Evolutionary conservation across 1,284 basidiomycete species (phyloP), one percentile per base, ranked within the genome.

Genomic region (Leccinum subrobustum): DNA sequence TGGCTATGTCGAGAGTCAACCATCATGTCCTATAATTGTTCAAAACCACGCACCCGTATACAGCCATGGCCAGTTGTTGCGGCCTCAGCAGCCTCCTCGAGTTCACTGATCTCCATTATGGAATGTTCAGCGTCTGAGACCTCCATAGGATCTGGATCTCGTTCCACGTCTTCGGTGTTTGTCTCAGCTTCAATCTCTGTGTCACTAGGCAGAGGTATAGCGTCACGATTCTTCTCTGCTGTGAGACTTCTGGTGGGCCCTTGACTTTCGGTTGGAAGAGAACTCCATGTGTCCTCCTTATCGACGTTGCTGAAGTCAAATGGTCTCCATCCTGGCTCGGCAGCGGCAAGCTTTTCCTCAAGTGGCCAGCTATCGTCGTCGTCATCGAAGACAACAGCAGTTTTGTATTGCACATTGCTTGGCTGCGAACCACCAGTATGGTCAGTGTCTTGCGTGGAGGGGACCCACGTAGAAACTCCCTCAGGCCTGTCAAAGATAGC

Each of bases 341-440:
- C 78, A 31, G 78, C 76, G 3, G 79, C 76, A 60, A 87, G 75
- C 67, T 85, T 87, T 63, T 87, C 87, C 48, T 88, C 84, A 44
- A 88, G 74, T 9, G 84, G 86, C 87, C 88, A 91, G 68, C 86
- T 89, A 67, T 89, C 86, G 35, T 86, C 86, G 33, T 85, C 87
- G 57, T 88, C 86, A 33, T 65, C 67, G 77, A 20, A 82, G 42
- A 83, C 84, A 60, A 85, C 83, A 29, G 60, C 47, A 74, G 62
- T 52, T 73, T 70, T 35, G 65, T 64, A 57, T 68, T 61, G 65
- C 56, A 61, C 66, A 48, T 72, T 60, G 59, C 70, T 70, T 64
- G 75, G 65, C 59, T 80, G 74, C 20, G 76, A 70, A 11, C 72
- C 74, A 56, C 70, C 70, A 4, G 80, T 79, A 64, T 79, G 80